These are phyloP conservation scores for Pythium aristosporum DNA, from an alignment of 352 stramenopile genomes.

Conservation along the genomic window DNA sequence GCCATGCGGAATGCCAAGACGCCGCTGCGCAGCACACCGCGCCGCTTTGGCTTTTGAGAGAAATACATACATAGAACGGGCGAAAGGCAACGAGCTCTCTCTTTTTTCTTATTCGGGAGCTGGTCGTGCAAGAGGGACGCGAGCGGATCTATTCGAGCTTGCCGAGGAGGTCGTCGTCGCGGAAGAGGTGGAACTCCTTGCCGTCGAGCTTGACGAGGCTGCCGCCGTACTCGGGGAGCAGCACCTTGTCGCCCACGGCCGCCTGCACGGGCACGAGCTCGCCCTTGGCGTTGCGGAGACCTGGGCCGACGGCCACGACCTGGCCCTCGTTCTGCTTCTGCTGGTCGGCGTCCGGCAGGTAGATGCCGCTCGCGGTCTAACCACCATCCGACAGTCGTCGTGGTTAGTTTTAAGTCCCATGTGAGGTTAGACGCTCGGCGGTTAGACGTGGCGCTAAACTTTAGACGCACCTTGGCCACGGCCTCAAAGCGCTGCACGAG, in stretches of 20 bases:
- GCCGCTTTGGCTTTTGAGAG: constrained; percentile 67
- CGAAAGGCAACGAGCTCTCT: too few species aligned
- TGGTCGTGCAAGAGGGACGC: neutral
- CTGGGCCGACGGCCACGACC: constrained; percentile 93
- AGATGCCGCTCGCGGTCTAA: constrained; percentile 93
- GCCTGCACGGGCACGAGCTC: constrained; percentile 86
- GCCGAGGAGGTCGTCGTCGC: constrained; percentile 96
- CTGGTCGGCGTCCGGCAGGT: constrained; percentile 90
- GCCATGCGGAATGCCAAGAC: constrained; percentile 37
- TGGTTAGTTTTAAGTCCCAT: neutral
- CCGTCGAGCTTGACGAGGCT: constrained; percentile 91
- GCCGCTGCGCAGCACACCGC: constrained; percentile 47
- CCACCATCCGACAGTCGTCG: neutral
- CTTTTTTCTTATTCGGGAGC: neutral
- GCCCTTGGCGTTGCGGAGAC: constrained; percentile 87
- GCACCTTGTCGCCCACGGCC: constrained; percentile 92
- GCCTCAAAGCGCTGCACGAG: constrained; percentile 92
- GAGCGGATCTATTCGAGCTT: constrained; percentile 88
- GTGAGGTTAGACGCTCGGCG: neutral
- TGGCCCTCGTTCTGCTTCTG: constrained; percentile 95
- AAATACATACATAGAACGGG: neutral
- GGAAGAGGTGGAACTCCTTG: constrained; percentile 94
- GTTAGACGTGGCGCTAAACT: too few species aligned
- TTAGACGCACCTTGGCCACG: constrained; percentile 69
- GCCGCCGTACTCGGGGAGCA: constrained; percentile 96